These are phyloP conservation scores for Ogataea nitratoaversa DNA, from an alignment of 805 yeast species.

Conservation along the genomic window DNA sequence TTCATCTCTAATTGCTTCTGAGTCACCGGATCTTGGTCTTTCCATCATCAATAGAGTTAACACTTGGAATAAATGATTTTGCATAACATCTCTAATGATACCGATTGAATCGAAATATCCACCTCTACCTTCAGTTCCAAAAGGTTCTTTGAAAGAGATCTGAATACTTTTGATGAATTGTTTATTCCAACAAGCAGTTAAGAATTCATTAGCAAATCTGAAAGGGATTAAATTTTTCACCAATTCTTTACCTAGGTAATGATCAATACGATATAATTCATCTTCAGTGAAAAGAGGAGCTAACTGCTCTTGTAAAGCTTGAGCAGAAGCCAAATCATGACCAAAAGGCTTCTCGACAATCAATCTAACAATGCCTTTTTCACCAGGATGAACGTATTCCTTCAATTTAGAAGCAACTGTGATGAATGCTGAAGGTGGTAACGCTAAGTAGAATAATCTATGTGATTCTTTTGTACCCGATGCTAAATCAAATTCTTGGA, in stretches of 20 bases:
- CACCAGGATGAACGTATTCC: constrained; percentile 56
- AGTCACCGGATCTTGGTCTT: constrained; percentile 84
- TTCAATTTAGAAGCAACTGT: constrained; percentile 72
- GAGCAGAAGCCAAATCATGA: constrained; percentile 75
- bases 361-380: constrained; percentile 67
- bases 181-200: constrained; percentile 86
- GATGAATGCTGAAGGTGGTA: constrained; percentile 91
- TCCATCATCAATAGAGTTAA: constrained; percentile 92
- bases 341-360: constrained; percentile 98
- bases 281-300: constrained; percentile 88
- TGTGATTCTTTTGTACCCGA: constrained; percentile 51
- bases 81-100: constrained; percentile 96
- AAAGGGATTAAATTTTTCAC: constrained; percentile 87
- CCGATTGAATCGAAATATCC: constrained; percentile 96
- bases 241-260: constrained; percentile 96
- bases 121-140: constrained; percentile 98
- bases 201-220: constrained; percentile 86
- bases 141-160: constrained; percentile 94
- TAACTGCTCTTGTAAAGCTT: constrained; percentile 69
- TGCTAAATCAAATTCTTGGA: constrained; percentile 55
- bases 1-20: constrained; percentile 94
- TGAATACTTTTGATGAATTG: constrained; percentile 76
- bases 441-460: constrained; percentile 85
- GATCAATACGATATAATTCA: constrained; percentile 93
- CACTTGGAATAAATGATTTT: constrained; percentile 92